Conservation (phyloP, 2,329 filamentous ascomycete genomes). For the Hymenoscyphus scutula region DNA sequence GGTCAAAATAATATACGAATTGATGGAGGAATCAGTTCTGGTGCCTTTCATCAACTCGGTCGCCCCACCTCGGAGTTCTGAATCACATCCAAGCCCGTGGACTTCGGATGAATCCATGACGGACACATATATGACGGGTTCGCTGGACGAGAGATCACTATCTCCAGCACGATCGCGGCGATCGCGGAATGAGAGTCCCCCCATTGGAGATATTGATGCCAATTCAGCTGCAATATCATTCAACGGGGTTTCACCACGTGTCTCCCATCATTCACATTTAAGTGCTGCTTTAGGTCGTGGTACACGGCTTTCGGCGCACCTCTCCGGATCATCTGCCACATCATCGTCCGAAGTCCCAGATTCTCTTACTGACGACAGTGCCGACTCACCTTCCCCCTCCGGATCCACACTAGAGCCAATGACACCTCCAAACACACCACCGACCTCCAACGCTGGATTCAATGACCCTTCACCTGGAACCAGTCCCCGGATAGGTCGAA, state of each 20-base stretch:
- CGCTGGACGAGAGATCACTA: constrained; percentile 31
- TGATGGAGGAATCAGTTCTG: constrained; percentile 96
- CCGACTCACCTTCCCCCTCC: constrained; percentile 55
- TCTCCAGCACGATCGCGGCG: constrained; percentile 28
- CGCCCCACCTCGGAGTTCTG: constrained; percentile 28
- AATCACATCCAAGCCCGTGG: constrained; percentile 32
- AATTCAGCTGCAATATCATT: constrained; percentile 27
- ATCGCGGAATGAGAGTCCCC: constrained; percentile 30
- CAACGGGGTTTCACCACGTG: constrained; percentile 26
- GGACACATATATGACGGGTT: constrained; percentile 31
- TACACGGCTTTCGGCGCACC: constrained; percentile 29
- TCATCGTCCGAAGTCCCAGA: constrained; percentile 49
- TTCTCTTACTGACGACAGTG: constrained; percentile 63
- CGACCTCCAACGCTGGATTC: constrained; percentile 49
- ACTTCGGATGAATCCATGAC: constrained; percentile 33
- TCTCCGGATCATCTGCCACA: constrained; percentile 40
- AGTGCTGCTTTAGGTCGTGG: constrained; percentile 28
- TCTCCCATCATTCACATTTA: constrained; percentile 33
- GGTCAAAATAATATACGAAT: constrained; percentile 83
- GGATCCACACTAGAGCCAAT: constrained; percentile 55
- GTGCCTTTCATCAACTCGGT: constrained; percentile 78
- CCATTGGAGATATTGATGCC: constrained; percentile 18
- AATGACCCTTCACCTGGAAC: constrained; percentile 28
- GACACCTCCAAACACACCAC: constrained; percentile 73
- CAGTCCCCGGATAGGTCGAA: constrained; percentile 24